Evolutionary conservation across 2,329 filamentous ascomycete genomes (phyloP).

Genomic region (Byssothecium circinans): DNA sequence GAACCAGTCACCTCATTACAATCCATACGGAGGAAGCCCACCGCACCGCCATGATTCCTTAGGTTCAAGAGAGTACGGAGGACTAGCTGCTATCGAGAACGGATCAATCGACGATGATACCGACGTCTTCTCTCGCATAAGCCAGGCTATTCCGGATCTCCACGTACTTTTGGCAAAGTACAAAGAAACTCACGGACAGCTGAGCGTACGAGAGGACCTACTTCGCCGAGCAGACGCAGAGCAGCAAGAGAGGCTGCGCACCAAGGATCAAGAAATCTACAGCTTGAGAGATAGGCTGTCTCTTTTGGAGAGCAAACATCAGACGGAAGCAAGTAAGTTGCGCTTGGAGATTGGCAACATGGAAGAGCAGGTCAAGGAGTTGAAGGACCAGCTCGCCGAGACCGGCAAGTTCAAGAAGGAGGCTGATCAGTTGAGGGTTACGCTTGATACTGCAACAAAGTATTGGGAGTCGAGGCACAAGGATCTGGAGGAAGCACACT

Average conservation of each 20-base stretch:
- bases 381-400: conserved; percentile 50
- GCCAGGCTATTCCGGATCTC: conserved; percentile 43
- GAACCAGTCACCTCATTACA: conserved; percentile 39
- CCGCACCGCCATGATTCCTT: conserved; percentile 43
- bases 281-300: conserved; percentile 54
- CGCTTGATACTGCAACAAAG: conserved; percentile 36
- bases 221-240: conserved; percentile 53
- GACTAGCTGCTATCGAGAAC: conserved; percentile 33
- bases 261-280: conserved; percentile 57
- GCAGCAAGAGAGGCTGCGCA: conserved; percentile 54
- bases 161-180: conserved; percentile 48
- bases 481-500: conserved; percentile 46
- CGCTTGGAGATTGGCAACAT: conserved; percentile 54
- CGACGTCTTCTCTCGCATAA: conserved; percentile 44
- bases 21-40: conserved; percentile 37
- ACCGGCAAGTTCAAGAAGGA: conserved; percentile 49
- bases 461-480: conserved; percentile 49
- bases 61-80: conserved; percentile 38
- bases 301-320: conserved; percentile 53
- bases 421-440: conserved; percentile 33
- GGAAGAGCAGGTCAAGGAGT: conserved; percentile 56
- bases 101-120: conserved; percentile 38
- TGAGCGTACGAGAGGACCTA: conserved; percentile 53
- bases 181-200: conserved; percentile 54
- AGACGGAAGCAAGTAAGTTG: conserved; percentile 54